Base-by-base conservation (phyloP, 352 stramenopile species). In the Pythium volutum region DNA sequence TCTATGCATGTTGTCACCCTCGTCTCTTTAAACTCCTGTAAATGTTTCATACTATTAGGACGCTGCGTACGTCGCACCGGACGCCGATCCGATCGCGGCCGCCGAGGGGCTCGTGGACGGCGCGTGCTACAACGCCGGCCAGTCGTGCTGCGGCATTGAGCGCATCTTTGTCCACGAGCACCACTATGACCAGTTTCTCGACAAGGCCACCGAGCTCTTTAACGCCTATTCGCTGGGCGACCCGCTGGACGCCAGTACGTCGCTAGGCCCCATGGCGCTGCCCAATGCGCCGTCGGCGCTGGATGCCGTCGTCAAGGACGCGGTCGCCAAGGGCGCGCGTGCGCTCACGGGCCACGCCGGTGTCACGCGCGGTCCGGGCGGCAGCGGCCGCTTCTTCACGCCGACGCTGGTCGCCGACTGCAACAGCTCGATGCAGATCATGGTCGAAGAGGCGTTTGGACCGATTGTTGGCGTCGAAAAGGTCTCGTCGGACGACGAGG, bases 71-170 rank as follows among this genome's bases (percentile, higher is more conserved):
- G 84, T 94, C 18, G 80, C 82, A 12, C 64, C 69, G 20, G 77
- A 92, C 55, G 83, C 83, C 0, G 84, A 96, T 50, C 68, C 81
- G 27, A 71, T 77, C 59, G 66, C 76, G 8, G 84, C 84, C 12
- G 87, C 79, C 4, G 83, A 89, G 34, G 72, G 76, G 20, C 66
- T 93, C n/a, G 78, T 91, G 20, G 87, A 93, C 55, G 83, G 84
- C 31, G 84, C 78, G 54, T 88, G 87, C 70, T 94, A 89, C 69
- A 94, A 94, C 64, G 79, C 84, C 4, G 87, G 87, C 20, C 87
- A 96, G 72, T 92, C 82, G 33, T 94, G 87, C 71, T 93, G 84
- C 58, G 81, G 74, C 54, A 74, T 91, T 47, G 87, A 96, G 69
- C 75, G 87, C 42, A 88, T 93, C 56, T 96, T 92, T 59, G 87